Conservation (phyloP, 495 filamentous ascomycete species). For the Hyphodiscus hymeniophilus region DNA sequence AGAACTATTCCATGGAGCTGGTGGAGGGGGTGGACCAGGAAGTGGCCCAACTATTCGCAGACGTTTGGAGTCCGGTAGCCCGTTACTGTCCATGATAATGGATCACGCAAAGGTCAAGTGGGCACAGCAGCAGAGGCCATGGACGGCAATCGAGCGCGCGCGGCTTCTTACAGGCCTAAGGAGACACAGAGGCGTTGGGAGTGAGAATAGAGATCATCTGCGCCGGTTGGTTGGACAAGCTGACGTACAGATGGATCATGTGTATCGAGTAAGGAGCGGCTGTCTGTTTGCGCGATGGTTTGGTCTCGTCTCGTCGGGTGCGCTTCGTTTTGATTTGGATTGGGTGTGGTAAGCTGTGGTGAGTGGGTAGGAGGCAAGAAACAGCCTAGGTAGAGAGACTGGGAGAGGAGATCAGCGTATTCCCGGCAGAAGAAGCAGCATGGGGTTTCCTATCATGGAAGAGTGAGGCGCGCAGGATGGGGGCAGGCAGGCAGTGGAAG, state of each 20-base stretch:
- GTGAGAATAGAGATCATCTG: slow-evolving; percentile 21
- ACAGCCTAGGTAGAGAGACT: not conserved
- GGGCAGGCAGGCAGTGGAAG: not conserved
- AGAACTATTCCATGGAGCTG: slow-evolving; percentile 10
- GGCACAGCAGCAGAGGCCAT: slow-evolving; percentile 21
- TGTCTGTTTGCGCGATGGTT: slow-evolving; percentile 1
- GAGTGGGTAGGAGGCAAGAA: too few species aligned
- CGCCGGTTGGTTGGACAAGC: slow-evolving; percentile 16
- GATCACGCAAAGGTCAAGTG: slow-evolving; percentile 18
- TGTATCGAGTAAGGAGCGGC: slow-evolving; percentile 8
- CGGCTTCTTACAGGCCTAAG: slow-evolving; percentile 23
- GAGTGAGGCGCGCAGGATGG: not conserved
- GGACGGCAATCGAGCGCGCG: slow-evolving; percentile 21
- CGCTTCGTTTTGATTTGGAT: too few species aligned
- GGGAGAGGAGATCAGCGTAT: not conserved
- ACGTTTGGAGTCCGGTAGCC: slow-evolving; percentile 21
- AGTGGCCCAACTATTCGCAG: slow-evolving; percentile 10
- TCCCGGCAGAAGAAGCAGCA: not conserved
- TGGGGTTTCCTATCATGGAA: not conserved
- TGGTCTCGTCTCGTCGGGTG: too few species aligned
- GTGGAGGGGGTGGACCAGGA: not conserved
- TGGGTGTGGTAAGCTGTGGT: too few species aligned
- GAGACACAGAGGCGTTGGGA: slow-evolving; percentile 16
- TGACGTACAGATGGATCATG: slow-evolving; percentile 20
- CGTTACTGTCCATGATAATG: slow-evolving; percentile 19